Conservation (phyloP, 1,284 basidiomycete genomes). For the Ustilago cynodontis region DNA sequence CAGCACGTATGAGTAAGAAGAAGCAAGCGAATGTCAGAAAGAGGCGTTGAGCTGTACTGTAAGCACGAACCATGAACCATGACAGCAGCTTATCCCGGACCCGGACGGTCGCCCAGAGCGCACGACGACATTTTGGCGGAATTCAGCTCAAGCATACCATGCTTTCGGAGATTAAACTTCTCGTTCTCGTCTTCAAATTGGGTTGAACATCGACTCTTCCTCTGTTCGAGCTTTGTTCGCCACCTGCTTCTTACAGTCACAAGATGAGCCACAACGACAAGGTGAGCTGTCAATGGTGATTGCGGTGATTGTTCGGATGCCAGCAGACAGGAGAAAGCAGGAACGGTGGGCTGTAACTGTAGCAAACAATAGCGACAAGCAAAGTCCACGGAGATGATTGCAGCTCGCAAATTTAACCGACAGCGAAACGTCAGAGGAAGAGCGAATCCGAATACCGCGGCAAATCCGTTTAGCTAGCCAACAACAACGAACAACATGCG, state of each 20-base stretch:
- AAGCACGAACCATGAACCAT: neutral
- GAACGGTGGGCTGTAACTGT: too few species aligned
- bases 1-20: neutral
- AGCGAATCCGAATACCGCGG: neutral
- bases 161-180: neutral
- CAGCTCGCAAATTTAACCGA: too few species aligned
- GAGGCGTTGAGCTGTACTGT: neutral
- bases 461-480: neutral
- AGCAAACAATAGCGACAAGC: neutral
- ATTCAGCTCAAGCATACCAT: neutral
- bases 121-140: conserved; percentile 16
- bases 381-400: conserved; percentile 2
- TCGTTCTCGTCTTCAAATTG: too few species aligned
- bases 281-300: too few species aligned
- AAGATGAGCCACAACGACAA: too few species aligned
- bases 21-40: neutral
- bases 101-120: neutral
- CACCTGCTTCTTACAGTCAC: too few species aligned
- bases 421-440: too few species aligned
- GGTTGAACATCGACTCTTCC: too few species aligned
- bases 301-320: too few species aligned
- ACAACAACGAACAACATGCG: neutral
- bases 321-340: too few species aligned
- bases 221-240: too few species aligned
- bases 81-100: neutral